These are phyloP conservation scores for Neonectria punicea DNA, from an alignment of 2,329 filamentous ascomycete genomes.

Conservation along the genomic window DNA sequence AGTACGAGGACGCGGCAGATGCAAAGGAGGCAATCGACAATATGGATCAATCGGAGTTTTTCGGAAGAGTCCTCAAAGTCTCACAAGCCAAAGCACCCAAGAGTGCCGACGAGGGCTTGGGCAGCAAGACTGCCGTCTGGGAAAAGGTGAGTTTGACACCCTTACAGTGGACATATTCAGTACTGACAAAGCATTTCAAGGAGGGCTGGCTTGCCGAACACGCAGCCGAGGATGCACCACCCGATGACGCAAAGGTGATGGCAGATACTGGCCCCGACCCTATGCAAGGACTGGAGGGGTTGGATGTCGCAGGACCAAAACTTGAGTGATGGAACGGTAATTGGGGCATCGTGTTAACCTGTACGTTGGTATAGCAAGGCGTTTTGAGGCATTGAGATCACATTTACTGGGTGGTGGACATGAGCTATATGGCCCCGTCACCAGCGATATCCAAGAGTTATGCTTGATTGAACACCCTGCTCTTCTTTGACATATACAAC, in stretches of 20 bases:
- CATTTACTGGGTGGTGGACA: slow-evolving; percentile 31
- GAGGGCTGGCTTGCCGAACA: slow-evolving; percentile 94
- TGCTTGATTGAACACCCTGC: slow-evolving; percentile 39
- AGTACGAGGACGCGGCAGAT: slow-evolving; percentile 87
- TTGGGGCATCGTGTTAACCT: slow-evolving; percentile 33
- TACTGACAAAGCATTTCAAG: slow-evolving; percentile 57
- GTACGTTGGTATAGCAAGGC: slow-evolving; percentile 58
- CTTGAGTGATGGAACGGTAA: slow-evolving; percentile 61
- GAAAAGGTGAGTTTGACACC: slow-evolving; percentile 77
- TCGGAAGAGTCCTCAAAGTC: slow-evolving; percentile 91
- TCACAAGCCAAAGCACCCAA: slow-evolving; percentile 93
- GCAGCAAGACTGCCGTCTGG: slow-evolving; percentile 95
- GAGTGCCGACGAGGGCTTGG: slow-evolving; percentile 85
- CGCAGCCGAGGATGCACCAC: slow-evolving; percentile 77
- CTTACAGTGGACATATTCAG: not conserved
- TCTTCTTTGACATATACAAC: slow-evolving; percentile 44
- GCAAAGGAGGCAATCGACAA: slow-evolving; percentile 97
- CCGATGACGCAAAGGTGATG: slow-evolving; percentile 33
- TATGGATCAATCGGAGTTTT: slow-evolving; percentile 97
- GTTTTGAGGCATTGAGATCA: slow-evolving; percentile 48
- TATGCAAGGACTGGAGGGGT: slow-evolving; percentile 93
- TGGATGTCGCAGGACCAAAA: slow-evolving; percentile 94
- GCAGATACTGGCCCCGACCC: slow-evolving; percentile 77
- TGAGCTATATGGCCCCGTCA: slow-evolving; percentile 41
- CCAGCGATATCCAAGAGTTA: slow-evolving; percentile 39